Conservation (phyloP, 345 rosid genomes). For the Murraya paniculata region DNA sequence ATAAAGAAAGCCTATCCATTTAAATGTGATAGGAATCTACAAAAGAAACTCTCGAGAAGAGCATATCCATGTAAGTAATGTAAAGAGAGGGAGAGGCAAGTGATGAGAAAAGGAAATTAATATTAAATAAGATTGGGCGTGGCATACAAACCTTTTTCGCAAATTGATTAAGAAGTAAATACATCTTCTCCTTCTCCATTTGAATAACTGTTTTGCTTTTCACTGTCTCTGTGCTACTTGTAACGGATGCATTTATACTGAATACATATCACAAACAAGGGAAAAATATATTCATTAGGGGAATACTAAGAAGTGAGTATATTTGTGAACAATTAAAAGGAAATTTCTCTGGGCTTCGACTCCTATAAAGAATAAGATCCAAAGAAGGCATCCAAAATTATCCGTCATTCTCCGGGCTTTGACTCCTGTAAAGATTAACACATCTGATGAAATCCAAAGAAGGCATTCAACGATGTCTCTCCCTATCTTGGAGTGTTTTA, state of each 20-base stretch:
- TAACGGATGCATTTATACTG: conserved; percentile 92
- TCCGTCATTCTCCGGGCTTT: too few species aligned
- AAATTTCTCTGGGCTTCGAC: background rate
- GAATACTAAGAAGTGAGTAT: background rate
- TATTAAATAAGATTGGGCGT: conserved; percentile 1
- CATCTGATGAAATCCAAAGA: background rate
- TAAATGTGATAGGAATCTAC: conserved; percentile 59
- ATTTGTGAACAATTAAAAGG: background rate
- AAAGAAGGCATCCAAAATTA: too few species aligned
- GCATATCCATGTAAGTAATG: background rate
- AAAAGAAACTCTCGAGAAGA: background rate
- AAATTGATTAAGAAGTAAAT: conserved; percentile 76
- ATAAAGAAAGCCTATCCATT: background rate
- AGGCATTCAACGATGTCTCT: background rate
- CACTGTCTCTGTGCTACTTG: conserved; percentile 79
- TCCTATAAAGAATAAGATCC: too few species aligned
- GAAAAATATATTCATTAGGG: background rate
- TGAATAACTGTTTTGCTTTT: conserved; percentile 87
- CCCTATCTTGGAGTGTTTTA: background rate
- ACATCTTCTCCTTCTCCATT: conserved; percentile 89
- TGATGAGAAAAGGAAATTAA: background rate
- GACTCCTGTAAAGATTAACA: background rate
- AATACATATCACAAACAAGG: conserved; percentile 15
- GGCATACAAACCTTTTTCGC: conserved; percentile 45
- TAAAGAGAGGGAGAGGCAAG: background rate